Base-by-base conservation (phyloP, 768 basidiomycete genomes). In the Leccinum rimulosum region DNA sequence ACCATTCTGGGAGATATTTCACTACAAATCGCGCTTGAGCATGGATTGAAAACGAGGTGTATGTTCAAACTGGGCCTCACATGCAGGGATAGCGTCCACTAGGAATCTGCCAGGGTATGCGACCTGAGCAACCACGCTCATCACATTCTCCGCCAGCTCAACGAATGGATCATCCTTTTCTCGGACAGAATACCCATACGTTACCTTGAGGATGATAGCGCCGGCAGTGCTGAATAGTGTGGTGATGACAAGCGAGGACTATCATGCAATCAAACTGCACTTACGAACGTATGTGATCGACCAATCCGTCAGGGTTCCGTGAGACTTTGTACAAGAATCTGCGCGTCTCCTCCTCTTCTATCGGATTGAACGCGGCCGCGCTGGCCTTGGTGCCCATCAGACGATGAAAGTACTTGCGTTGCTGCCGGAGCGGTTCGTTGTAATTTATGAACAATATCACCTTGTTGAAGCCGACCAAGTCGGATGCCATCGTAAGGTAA, bases 171-270 rank as follows among this genome's bases (percentile, higher is more conserved):
- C 80, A 0, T 76, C 61, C 25, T 61, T 67, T 1, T 72, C 61
- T 57, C 72, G 58, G 14, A 76, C 70, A 15, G 74, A 64, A 57
- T 79, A 77, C 1, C 80, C 80, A 45, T 82, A 80, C 0, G 71
- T 66, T 9, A 78, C 64, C 35, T 71, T 73, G 53, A 82, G 67
- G n/a, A 77, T 73, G 28, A 77, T 58, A 4, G 74, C 6, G 6
- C 58, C 45, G 30, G 60, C 54, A 17, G 54, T 54, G 12, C 70
- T 70, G 36, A 14, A 27, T 27, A 5, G 33, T 43, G 19, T 12
- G 11, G 3, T 8, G 35, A 48, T 40, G 30, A 43, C 14, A 4
- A 25, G 0, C 11, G 31, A 19, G 19, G 12, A 15, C 2, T 6
- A 1, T 7, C 1, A 15, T 19, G 1, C 9, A 27, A 50, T 54